These are phyloP conservation scores for Fusarium azukiicola DNA, from an alignment of 2,329 filamentous ascomycete genomes.

Conservation along the genomic window DNA sequence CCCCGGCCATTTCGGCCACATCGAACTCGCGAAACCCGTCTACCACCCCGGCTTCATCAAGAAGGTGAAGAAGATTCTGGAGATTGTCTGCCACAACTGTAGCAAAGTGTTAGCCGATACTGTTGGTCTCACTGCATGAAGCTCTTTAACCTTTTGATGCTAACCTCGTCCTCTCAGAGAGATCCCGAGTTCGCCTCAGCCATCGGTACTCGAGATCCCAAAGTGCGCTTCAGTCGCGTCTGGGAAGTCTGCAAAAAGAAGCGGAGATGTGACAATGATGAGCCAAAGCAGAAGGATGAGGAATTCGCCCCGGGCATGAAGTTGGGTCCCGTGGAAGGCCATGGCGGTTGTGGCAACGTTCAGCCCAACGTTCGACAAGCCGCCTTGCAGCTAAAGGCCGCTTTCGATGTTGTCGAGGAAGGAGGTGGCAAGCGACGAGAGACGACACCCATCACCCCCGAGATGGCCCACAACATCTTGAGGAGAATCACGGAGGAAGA, in stretches of 20 bases:
- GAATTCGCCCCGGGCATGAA: conserved; percentile 82
- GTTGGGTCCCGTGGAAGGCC: conserved; percentile 74
- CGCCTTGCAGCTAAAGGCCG: conserved; percentile 89
- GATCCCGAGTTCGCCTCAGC: conserved; percentile 92
- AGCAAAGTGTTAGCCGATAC: conserved; percentile 98
- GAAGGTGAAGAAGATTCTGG: conserved; percentile 99
- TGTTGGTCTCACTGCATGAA: conserved; percentile 88
- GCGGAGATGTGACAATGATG: conserved; percentile 90
- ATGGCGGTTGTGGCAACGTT: conserved; percentile 96
- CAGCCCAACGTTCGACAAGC: conserved; percentile 94
- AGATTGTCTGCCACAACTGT: conserved; percentile 99
- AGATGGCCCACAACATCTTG: conserved; percentile 92
- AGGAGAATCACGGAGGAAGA: conserved; percentile 91
- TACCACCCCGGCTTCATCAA: conserved; percentile 98
- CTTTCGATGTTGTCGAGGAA: conserved; percentile 87
- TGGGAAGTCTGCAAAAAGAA: conserved; percentile 97
- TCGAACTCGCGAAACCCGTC: conserved; percentile 97
- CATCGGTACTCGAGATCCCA: conserved; percentile 92
- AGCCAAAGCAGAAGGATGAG: conserved; percentile 84
- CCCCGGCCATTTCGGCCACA: conserved; percentile 99
- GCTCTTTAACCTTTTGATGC: conserved; percentile 77
- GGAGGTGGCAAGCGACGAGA: conserved; percentile 88
- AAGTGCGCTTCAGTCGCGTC: conserved; percentile 95
- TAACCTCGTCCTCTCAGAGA: conserved; percentile 84
- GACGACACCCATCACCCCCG: conserved; percentile 90